A percentile compares a stretch with the other conserved stretches of the same genome.
phyloP scores from a whole-genome alignment of 805 yeast species.

The Ogataea kodamae region DNA sequence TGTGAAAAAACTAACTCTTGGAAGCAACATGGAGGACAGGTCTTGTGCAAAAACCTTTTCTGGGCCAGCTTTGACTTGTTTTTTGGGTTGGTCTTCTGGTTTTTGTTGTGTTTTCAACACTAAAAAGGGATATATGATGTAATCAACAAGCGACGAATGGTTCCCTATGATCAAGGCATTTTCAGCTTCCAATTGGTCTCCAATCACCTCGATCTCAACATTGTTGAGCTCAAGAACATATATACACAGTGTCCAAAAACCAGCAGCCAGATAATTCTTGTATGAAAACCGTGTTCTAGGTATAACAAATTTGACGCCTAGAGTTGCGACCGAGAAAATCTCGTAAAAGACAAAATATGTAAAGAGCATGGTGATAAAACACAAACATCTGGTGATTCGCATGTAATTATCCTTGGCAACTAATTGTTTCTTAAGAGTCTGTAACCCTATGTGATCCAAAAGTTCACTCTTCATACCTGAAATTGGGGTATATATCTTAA shows the following conservation, averaged over 20 bases:
- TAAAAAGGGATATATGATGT: constrained; percentile 47
- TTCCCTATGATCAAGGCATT: constrained; percentile 43
- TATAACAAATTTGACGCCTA: constrained; percentile 18
- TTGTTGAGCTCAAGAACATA: constrained; percentile 36
- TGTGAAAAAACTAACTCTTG: constrained; percentile 55
- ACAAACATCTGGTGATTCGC: constrained; percentile 19
- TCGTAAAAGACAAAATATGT: constrained; percentile 19
- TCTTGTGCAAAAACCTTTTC: constrained; percentile 26
- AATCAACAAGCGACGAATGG: constrained; percentile 69
- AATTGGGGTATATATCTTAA: constrained; percentile 1
- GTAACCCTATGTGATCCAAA: constrained; percentile 21
- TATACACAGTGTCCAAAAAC: constrained; percentile 33
- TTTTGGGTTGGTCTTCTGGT: constrained; percentile 3
- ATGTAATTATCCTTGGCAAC: constrained; percentile 8
- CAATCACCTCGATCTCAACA: constrained; percentile 38
- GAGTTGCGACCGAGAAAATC: constrained; percentile 14
- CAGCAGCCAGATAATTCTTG: constrained; percentile 26
- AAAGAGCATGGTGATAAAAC: constrained; percentile 21
- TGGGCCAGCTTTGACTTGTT: constrained; percentile 4
- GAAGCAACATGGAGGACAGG: constrained; percentile 31
- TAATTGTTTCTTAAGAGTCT: constrained; percentile 13
- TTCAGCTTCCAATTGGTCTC: constrained; percentile 41
- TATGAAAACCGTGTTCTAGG: constrained; percentile 23
- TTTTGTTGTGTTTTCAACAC: constrained; percentile 29
- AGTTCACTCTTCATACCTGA: constrained; percentile 24